These are phyloP conservation scores for Esteya vermicola DNA, from an alignment of 2,329 filamentous ascomycete genomes.

Conservation along the genomic window DNA sequence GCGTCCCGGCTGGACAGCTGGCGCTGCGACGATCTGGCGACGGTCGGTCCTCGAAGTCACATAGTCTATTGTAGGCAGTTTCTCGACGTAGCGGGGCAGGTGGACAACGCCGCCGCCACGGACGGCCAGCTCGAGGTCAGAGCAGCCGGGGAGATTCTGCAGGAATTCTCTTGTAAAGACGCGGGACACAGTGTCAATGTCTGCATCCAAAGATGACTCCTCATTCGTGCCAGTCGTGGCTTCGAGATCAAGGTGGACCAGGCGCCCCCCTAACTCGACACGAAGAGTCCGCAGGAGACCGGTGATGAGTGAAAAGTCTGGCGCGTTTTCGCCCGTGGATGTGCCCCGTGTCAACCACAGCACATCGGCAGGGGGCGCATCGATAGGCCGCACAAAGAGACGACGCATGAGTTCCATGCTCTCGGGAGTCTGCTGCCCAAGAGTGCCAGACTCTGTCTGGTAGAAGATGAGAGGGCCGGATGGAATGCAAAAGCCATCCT, in stretches of 20 bases:
- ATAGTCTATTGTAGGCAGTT: slow-evolving; percentile 1
- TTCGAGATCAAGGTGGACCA: slow-evolving; percentile 14
- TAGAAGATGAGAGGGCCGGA: slow-evolving; percentile 7
- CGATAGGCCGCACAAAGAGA: slow-evolving; percentile 11
- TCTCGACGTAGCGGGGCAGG: slow-evolving; percentile 10
- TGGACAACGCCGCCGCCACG: slow-evolving; percentile 6
- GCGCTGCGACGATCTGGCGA: slow-evolving; percentile 2
- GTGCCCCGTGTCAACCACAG: slow-evolving; percentile 21
- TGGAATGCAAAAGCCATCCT: slow-evolving; percentile 1
- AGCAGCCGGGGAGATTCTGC: background rate
- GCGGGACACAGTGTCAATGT: no score
- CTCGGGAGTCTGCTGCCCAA: slow-evolving; percentile 10
- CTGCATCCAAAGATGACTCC: no score
- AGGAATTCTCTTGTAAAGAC: background rate
- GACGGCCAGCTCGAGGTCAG: slow-evolving; percentile 8
- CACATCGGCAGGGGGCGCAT: slow-evolving; percentile 10
- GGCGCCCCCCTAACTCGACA: slow-evolving; percentile 12
- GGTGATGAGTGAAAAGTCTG: slow-evolving; percentile 16
- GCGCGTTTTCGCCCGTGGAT: slow-evolving; percentile 10
- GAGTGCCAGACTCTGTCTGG: slow-evolving; percentile 5
- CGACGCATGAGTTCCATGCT: slow-evolving; percentile 15
- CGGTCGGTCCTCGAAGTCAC: slow-evolving; percentile 8
- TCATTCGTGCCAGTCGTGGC: slow-evolving; percentile 10
- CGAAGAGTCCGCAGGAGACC: slow-evolving; percentile 19
- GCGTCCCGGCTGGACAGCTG: slow-evolving; percentile 7